A percentile compares a stretch with the other conserved stretches of the same genome.
Evolutionary conservation across 257 asterid species (phyloP).

Genomic region (Marsdenia floribunda): DNA sequence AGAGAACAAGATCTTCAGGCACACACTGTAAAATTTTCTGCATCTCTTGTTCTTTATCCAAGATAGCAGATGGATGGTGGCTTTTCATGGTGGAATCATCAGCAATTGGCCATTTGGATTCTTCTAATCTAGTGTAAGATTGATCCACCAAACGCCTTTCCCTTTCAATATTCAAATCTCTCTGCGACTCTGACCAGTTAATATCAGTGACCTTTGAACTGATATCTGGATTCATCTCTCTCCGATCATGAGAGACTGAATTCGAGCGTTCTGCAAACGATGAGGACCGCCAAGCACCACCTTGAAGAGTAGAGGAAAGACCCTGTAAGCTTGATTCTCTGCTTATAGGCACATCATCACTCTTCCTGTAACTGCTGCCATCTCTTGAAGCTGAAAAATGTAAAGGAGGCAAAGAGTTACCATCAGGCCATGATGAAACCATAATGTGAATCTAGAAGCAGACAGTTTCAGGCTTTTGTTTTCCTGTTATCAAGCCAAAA

Average conservation of each 20-base stretch:
- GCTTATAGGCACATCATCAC: constrained; percentile 26
- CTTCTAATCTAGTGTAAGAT: constrained; percentile 36
- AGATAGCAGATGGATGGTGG: constrained; percentile 53
- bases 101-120: constrained; percentile 48
- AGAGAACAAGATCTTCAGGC: constrained; percentile 82
- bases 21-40: constrained; percentile 46
- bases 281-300: constrained; percentile 63
- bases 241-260: constrained; percentile 41
- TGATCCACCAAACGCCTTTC: constrained; percentile 40
- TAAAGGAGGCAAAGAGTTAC: background rate
- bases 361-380: constrained; percentile 29
- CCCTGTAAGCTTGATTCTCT: constrained; percentile 35
- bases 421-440: background rate
- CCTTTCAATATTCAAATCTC: constrained; percentile 41
- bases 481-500: background rate
- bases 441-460: background rate
- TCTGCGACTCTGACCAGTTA: constrained; percentile 35
- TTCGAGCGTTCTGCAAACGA: constrained; percentile 56
- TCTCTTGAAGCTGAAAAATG: constrained; percentile 37
- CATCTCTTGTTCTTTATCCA: constrained; percentile 52
- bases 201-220: constrained; percentile 26
- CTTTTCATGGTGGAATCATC: constrained; percentile 53
- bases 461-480: background rate
- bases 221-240: constrained; percentile 40
- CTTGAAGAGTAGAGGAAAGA: constrained; percentile 32